These are phyloP conservation scores for Aulographum hederae DNA, from an alignment of 2,329 filamentous ascomycete species.

Conservation along the genomic window DNA sequence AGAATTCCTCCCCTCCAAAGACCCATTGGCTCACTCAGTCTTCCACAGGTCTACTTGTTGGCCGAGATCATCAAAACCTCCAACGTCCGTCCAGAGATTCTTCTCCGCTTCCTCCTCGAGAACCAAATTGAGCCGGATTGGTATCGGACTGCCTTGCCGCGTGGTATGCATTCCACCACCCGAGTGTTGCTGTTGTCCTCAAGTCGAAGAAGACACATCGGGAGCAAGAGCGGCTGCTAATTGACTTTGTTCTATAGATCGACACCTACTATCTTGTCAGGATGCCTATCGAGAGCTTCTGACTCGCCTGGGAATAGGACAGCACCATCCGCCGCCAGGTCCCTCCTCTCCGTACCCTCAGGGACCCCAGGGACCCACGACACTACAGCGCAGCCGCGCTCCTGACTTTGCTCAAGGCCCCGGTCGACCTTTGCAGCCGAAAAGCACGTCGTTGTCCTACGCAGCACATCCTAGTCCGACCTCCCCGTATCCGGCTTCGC, in stretches of 20 bases:
- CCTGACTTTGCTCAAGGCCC: no score
- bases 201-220: no score
- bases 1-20: not conserved
- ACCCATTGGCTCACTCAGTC: not conserved
- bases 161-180: not conserved
- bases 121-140: slow-evolving; percentile 8
- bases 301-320: not conserved
- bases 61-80: slow-evolving; percentile 10
- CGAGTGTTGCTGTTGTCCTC: not conserved
- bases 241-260: not conserved
- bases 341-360: not conserved
- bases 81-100: slow-evolving; percentile 7
- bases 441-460: no score
- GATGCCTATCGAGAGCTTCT: not conserved
- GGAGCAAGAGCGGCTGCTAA: not conserved
- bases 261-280: not conserved
- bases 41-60: slow-evolving; percentile 11
- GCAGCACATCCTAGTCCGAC: no score
- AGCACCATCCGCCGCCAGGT: not conserved
- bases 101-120: not conserved
- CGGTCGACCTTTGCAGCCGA: no score
- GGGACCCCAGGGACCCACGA: not conserved
- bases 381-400: not conserved
- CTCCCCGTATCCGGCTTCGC: no score
- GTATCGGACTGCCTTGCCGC: not conserved